These are phyloP conservation scores for Podaxis sp. DNA, from an alignment of 768 basidiomycete genomes.

Conservation along the genomic window DNA sequence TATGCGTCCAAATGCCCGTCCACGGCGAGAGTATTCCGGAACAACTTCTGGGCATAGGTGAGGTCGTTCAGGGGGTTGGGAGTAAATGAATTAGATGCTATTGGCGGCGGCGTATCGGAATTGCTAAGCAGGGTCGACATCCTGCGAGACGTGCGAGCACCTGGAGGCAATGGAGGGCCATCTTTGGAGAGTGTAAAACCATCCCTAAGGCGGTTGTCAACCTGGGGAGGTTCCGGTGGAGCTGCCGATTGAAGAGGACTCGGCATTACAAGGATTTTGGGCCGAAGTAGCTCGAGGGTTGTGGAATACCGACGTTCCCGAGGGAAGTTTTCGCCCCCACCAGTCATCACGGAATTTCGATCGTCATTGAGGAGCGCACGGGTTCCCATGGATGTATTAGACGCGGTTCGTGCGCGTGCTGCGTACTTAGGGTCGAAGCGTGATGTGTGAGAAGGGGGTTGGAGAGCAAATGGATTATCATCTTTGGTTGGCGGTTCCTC, in stretches of 20 bases:
- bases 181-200: conserved; percentile 65
- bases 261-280: conserved; percentile 94
- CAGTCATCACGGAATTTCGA: conserved; percentile 32
- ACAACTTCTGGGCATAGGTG: conserved; percentile 77
- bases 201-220: conserved; percentile 34
- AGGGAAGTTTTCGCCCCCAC: conserved; percentile 24
- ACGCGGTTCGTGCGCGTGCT: conserved; percentile 53
- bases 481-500: conserved; percentile 25
- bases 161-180: conserved; percentile 75
- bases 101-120: conserved; percentile 24
- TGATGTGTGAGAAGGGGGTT: conserved; percentile 61
- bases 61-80: conserved; percentile 75
- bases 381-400: conserved; percentile 64
- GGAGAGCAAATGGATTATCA: conserved; percentile 66
- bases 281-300: conserved; percentile 71
- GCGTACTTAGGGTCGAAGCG: conserved; percentile 77
- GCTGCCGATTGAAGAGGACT: conserved; percentile 65
- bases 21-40: conserved; percentile 73
- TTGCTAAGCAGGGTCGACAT: conserved; percentile 34
- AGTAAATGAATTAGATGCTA: conserved; percentile 65
- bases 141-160: conserved; percentile 55
- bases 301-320: conserved; percentile 62
- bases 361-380: conserved; percentile 53
- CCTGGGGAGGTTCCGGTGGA: conserved; percentile 27
- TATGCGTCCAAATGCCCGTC: conserved; percentile 66